Base-by-base conservation (phyloP, 2,329 filamentous ascomycete species). In the Colletotrichum sp. region DNA sequence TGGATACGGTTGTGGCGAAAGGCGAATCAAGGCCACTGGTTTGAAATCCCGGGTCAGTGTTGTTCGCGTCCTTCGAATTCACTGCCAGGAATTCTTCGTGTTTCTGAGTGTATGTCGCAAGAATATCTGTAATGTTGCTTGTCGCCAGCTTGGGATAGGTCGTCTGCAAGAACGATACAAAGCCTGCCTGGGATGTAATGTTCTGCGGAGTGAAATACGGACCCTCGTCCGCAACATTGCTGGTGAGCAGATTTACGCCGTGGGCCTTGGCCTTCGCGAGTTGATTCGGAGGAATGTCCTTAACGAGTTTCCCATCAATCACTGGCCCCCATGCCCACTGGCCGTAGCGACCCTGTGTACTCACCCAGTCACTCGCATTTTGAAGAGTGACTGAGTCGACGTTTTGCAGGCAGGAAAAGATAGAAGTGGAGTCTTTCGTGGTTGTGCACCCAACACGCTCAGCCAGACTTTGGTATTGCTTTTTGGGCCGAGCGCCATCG, bases 291-390 rank as follows among this genome's bases (percentile, higher is more conserved):
- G 34, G 48, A 18, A 28, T 28, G n/a, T 52, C 48, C 8, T 13
- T 74, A 16, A 71, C 9, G 43, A 74, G 66, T 18, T 71, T 71
- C 18, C 67, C 71, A 26, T 74, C 71, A 13, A 58, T 52, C 3
- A 74, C 67, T 5, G 71, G 71, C 0, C 58, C 18, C 71, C 71
- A 74, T 36, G 26, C 71, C 71, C 71, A 74, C 24, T 71, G 71
- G 0, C 71, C 71, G 34, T 74, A 74, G 15, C 60, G 34, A 10
- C 60, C 34, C 34, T 70, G 71, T 5, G 48, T 74, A 8, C 71
- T 74, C 48, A 74, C 71, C 67, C 67, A 74, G 18, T 74, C 71
- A 32, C 71, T 74, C 12, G 71, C 71, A 13, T 71, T 71, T 21
- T 71, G 71, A 13, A 74, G 67, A 8, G 48, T 15, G 10, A 60